Evolutionary conservation across 495 filamentous ascomycete genomes (phyloP).

Genomic region (Talaromyces adpressus): DNA sequence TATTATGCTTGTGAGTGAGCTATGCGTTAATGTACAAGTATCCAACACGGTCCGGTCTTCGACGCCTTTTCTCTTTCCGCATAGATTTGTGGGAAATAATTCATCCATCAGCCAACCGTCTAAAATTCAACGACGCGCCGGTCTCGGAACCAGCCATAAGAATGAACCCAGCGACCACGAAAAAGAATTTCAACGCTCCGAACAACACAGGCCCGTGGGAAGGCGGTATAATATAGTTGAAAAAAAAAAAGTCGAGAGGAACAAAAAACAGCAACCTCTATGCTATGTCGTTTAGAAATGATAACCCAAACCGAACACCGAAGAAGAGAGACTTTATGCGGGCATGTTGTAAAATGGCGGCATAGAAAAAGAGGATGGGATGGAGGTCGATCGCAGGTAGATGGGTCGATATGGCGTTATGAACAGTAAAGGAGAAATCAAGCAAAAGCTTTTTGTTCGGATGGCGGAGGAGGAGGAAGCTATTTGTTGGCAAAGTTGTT

Average conservation of each 20-base stretch:
- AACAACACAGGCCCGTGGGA: not conserved
- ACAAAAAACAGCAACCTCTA: conserved; percentile 28
- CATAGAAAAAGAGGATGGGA: conserved; percentile 12
- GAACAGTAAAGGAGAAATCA: not conserved
- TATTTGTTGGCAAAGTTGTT: conserved; percentile 12
- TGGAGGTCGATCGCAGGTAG: conserved; percentile 7
- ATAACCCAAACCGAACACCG: conserved; percentile 37
- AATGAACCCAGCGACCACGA: not conserved
- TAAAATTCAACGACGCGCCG: not conserved
- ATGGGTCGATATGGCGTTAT: conserved; percentile 1
- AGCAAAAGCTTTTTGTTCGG: conserved; percentile 35
- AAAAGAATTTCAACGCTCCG: not conserved
- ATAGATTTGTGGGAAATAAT: not conserved
- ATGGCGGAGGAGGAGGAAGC: conserved; percentile 38
- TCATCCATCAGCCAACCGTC: not conserved
- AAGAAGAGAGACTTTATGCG: conserved; percentile 38
- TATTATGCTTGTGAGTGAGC: not conserved
- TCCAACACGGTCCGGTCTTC: not conserved
- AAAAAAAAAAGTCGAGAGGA: not conserved
- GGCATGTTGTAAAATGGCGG: conserved; percentile 16
- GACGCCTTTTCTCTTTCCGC: not conserved
- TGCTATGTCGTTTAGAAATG: conserved; percentile 35
- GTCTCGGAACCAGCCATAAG: not conserved
- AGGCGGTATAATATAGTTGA: not conserved
- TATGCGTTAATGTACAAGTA: conserved; percentile 4